A percentile compares a stretch with the other conserved stretches of the same genome.
phyloP scores from a whole-genome alignment of 2,329 filamentous ascomycete species.

The Talaromyces sp. region DNA sequence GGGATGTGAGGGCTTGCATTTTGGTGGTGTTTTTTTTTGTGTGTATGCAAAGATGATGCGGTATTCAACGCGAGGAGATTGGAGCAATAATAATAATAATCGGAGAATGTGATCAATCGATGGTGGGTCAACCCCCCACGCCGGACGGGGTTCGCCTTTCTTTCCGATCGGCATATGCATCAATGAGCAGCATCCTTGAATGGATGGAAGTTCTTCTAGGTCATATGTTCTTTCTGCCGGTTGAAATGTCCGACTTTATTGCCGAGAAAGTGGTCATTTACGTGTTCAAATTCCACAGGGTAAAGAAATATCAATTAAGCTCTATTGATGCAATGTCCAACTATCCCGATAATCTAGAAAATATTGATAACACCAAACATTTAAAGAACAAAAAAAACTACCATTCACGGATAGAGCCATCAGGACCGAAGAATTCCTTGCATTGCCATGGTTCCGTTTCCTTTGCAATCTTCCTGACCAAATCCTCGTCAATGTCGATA shows the following conservation, averaged over 20 bases:
- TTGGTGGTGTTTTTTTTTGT: background rate
- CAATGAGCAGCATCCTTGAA: background rate
- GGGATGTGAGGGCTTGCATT: constrained; percentile 6
- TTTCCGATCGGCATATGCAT: constrained; percentile 4
- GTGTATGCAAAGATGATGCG: background rate
- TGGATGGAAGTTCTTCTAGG: background rate
- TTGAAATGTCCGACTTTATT: background rate
- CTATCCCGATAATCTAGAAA: background rate
- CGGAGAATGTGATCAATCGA: background rate
- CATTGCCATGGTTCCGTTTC: constrained; percentile 61
- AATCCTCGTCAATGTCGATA: constrained; percentile 67
- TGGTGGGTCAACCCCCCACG: constrained; percentile 5
- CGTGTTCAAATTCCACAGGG: background rate
- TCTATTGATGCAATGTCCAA: background rate
- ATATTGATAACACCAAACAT: background rate
- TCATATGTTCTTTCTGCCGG: background rate
- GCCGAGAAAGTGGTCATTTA: background rate
- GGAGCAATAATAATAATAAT: background rate
- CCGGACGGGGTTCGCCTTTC: constrained; percentile 5
- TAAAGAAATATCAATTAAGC: background rate
- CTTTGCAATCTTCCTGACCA: constrained; percentile 56
- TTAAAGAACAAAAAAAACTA: constrained; percentile 33
- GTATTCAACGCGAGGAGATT: background rate
- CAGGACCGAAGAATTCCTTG: constrained; percentile 64
- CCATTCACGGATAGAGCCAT: constrained; percentile 66